Evolutionary conservation across 1,284 basidiomycete genomes (phyloP).

Genomic region (Agaricales sp.): DNA sequence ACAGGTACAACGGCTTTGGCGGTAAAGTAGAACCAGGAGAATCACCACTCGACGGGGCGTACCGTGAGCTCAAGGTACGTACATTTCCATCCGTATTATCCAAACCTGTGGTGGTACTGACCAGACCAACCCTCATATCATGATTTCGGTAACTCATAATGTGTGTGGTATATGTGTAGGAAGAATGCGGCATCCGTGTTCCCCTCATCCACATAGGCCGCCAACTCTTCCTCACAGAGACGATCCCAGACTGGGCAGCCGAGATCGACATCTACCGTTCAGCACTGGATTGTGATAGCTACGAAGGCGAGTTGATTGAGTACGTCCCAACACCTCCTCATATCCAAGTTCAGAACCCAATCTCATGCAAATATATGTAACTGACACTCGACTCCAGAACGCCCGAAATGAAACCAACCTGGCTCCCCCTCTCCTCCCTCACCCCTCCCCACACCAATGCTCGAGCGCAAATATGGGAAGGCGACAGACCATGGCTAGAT

Average conservation of each 20-base stretch:
- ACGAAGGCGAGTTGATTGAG: not conserved
- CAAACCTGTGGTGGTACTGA: not conserved
- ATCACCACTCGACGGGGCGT: conserved; percentile 26
- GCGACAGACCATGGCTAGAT: conserved; percentile 28
- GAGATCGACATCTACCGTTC: not conserved
- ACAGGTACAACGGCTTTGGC: conserved; percentile 41
- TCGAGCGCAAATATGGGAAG: conserved; percentile 29
- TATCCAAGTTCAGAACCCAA: not conserved
- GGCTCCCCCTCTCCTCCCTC: conserved; percentile 25
- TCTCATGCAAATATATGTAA: not conserved
- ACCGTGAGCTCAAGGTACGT: conserved; percentile 29
- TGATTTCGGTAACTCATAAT: not conserved
- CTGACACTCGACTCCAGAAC: conserved; percentile 18
- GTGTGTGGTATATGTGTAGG: not conserved
- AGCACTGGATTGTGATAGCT: not conserved
- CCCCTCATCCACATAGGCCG: not conserved
- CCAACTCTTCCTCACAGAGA: not conserved
- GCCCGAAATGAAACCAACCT: conserved; percentile 30
- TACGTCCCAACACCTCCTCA: too few relatives aligned
- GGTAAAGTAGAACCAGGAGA: conserved; percentile 37
- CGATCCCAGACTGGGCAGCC: not conserved
- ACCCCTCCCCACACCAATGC: too few relatives aligned
- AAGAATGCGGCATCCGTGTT: not conserved
- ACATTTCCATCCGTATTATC: not conserved
- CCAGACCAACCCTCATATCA: not conserved